phyloP scores from a whole-genome alignment of 495 filamentous ascomycete genomes.

The Annulohypoxylon nitens region DNA sequence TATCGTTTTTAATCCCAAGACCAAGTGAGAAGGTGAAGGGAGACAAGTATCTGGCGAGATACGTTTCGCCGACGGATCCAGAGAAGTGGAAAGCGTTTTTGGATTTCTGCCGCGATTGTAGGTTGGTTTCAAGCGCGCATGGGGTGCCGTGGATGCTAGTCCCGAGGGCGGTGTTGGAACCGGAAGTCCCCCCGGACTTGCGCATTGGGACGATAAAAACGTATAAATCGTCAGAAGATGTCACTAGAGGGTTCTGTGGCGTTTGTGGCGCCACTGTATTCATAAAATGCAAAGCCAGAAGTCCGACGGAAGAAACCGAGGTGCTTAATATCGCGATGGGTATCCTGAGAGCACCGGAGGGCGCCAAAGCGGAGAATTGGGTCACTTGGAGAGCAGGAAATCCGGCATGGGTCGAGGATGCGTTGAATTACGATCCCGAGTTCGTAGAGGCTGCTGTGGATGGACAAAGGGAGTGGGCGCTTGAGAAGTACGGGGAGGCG shows the following conservation, averaged over 20 bases:
- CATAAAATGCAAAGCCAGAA: slow-evolving; percentile 29
- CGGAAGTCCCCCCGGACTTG: slow-evolving; percentile 56
- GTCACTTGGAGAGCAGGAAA: slow-evolving; percentile 51
- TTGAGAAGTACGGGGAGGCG: slow-evolving; percentile 28
- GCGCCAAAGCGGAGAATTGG: slow-evolving; percentile 62
- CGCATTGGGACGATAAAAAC: slow-evolving; percentile 64
- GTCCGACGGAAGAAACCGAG: slow-evolving; percentile 26
- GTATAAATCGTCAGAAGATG: slow-evolving; percentile 66
- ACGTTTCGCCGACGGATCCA: slow-evolving; percentile 30
- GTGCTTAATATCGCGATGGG: slow-evolving; percentile 68
- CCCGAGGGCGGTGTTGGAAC: slow-evolving; percentile 65
- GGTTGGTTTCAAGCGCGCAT: slow-evolving; percentile 70
- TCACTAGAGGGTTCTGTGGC: slow-evolving; percentile 71
- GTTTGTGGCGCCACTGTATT: slow-evolving; percentile 74
- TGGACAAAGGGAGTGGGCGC: slow-evolving; percentile 46
- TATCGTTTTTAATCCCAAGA: slow-evolving; percentile 58
- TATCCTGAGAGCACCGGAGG: slow-evolving; percentile 65
- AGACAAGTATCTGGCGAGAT: slow-evolving; percentile 25
- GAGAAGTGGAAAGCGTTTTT: slow-evolving; percentile 69
- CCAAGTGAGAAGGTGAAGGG: slow-evolving; percentile 41
- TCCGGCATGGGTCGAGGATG: slow-evolving; percentile 35
- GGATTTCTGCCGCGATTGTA: slow-evolving; percentile 71
- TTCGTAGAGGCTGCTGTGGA: slow-evolving; percentile 45
- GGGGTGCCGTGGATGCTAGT: slow-evolving; percentile 73
- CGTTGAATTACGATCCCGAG: slow-evolving; percentile 42